Base-by-base conservation (phyloP, 495 filamentous ascomycete genomes). In the Penicillium arizonense region DNA sequence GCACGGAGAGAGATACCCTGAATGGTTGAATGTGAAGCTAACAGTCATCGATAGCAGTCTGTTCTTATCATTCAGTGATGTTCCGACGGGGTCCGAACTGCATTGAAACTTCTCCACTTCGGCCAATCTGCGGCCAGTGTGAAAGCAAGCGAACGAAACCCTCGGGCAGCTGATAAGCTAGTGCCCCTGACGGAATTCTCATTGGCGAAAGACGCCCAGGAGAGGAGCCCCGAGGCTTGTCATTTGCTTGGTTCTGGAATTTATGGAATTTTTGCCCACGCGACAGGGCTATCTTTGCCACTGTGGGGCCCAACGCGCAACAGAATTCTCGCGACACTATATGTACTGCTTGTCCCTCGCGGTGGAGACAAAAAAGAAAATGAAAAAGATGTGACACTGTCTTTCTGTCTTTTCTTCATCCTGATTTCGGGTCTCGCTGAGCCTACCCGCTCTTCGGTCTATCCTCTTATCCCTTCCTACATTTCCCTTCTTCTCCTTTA, bases 341-440 rank as follows among this genome's bases (percentile, higher is more conserved):
- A 66, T 65, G 52, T 59, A 39, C 36, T 50, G 46, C 52, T 23
- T 36, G 28, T 47, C 32, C 43, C 53, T 33, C 30, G 45, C 63
- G 30, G 56, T 63, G 59, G 51, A 56, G 36, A 57, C 50, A 45
- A 61, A 62, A 51, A 62, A 55, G 58, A 58, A 61, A 65, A 62
- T 18, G 53, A 56, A 53, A 50, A 55, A 42, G 34, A 67, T 67
- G 63, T 68, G 62, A 58, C 49, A 50, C 34, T 42, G 45, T 44
- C 32, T 14, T 26, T 41, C 21, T 32, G 43, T 35, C 47, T 40
- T 28, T 24, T 37, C 33, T 37, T 30, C 43, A 50, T 55, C 53
- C 39, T 59, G 56, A 63, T 54, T 52, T 56, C 44, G 21, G 52
- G 50, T 66, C 52, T 44, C 48, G 37, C 54, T 54, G 58, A 62